Conservation (phyloP, 495 filamentous ascomycete genomes). For the Aspergillus coremiiformis region DNA sequence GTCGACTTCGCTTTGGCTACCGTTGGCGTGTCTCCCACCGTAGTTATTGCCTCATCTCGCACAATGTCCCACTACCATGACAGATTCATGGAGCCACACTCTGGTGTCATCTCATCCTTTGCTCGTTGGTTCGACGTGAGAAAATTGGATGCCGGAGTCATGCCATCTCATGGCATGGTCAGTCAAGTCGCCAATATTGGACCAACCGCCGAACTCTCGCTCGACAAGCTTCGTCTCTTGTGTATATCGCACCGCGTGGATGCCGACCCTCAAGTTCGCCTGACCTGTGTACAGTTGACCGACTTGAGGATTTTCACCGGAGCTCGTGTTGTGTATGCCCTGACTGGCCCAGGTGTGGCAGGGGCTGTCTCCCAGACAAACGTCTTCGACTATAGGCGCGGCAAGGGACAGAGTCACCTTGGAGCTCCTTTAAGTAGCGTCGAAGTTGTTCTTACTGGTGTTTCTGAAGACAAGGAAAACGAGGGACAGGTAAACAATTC, state of each 20-base stretch:
- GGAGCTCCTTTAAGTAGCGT: slow-evolving; percentile 72
- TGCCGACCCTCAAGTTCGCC: slow-evolving; percentile 25
- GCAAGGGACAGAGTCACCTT: slow-evolving; percentile 58
- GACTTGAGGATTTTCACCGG: slow-evolving; percentile 75
- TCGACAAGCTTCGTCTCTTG: slow-evolving; percentile 61
- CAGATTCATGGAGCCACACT: slow-evolving; percentile 42
- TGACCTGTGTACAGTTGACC: slow-evolving; percentile 61
- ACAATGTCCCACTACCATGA: slow-evolving; percentile 62
- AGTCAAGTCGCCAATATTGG: slow-evolving; percentile 47
- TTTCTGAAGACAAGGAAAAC: slow-evolving; percentile 53
- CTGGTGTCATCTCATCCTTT: slow-evolving; percentile 46
- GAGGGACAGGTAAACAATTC: slow-evolving; percentile 52
- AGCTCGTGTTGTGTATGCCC: slow-evolving; percentile 75
- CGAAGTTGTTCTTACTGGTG: slow-evolving; percentile 60
- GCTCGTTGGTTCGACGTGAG: slow-evolving; percentile 64
- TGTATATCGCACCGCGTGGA: slow-evolving; percentile 35
- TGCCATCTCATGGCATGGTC: slow-evolving; percentile 41
- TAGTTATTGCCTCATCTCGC: slow-evolving; percentile 71
- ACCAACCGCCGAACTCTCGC: slow-evolving; percentile 54
- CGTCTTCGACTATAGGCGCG: slow-evolving; percentile 76
- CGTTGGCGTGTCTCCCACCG: slow-evolving; percentile 66
- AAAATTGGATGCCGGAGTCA: slow-evolving; percentile 61
- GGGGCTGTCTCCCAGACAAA: slow-evolving; percentile 79
- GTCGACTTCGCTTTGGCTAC: slow-evolving; percentile 67
- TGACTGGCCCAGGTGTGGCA: slow-evolving; percentile 73